Evolutionary conservation across 257 asterid species (phyloP).

Genomic region (Ilex aquifolium): DNA sequence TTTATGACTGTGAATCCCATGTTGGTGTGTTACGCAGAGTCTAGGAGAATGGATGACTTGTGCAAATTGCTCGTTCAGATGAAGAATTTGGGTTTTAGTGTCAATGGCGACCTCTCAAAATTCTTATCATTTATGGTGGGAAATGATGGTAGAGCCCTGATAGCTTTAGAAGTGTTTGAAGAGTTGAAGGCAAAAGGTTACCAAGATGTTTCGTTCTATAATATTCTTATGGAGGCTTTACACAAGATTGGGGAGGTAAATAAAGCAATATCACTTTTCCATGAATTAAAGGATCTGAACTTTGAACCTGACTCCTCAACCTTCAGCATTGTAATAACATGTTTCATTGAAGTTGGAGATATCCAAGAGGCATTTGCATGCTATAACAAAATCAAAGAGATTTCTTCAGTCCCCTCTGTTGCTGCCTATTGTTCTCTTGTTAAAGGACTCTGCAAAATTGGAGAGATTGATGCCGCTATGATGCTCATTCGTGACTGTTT

Average conservation of each 20-base stretch:
- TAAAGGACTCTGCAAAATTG: conserved; percentile 49
- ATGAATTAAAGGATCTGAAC: conserved; percentile 40
- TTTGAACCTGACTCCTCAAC: conserved; percentile 50
- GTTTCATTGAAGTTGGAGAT: conserved; percentile 50
- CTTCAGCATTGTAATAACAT: conserved; percentile 52
- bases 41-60: conserved; percentile 60
- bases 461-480: conserved; percentile 79
- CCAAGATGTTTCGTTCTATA: conserved; percentile 46
- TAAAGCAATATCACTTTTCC: conserved; percentile 58
- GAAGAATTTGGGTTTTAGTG: conserved; percentile 43
- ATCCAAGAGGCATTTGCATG: conserved; percentile 62
- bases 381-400: conserved; percentile 61
- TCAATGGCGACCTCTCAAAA: conserved; percentile 37
- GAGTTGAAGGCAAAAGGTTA: conserved; percentile 39
- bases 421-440: conserved; percentile 66
- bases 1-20: conserved; percentile 65
- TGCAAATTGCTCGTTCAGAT: conserved; percentile 61
- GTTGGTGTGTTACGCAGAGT: conserved; percentile 56
- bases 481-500: conserved; percentile 77
- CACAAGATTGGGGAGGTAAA: conserved; percentile 46
- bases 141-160: conserved; percentile 24
- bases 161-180: conserved; percentile 65
- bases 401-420: conserved; percentile 49
- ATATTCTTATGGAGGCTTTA: conserved; percentile 66
- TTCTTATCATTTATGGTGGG: conserved; percentile 54